Evolutionary conservation across 306 rosid genomes (phyloP).

Genomic region (Quercus suber): DNA sequence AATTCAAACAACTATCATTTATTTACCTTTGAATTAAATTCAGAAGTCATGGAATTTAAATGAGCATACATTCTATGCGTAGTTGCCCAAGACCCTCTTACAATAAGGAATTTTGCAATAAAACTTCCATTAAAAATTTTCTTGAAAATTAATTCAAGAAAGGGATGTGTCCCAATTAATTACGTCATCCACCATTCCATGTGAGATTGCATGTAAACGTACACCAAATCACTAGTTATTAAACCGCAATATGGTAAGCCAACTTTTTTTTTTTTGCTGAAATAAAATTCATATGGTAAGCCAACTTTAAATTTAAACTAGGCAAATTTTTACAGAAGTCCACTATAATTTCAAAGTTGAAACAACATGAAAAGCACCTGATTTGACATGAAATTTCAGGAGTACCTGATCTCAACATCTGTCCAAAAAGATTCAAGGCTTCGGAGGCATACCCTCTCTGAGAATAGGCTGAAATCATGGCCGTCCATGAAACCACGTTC

Average conservation of each 20-base stretch:
- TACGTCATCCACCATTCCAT: not conserved
- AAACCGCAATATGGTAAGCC: too few relatives aligned
- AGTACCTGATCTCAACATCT: slow-evolving; percentile 78
- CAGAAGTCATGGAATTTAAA: not conserved
- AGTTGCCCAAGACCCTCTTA: not conserved
- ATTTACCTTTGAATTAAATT: not conserved
- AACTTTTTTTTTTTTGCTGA: too few relatives aligned
- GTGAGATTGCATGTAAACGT: not conserved
- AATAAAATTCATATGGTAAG: not conserved
- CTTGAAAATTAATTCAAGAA: not conserved
- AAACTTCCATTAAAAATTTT: not conserved
- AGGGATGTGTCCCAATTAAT: not conserved
- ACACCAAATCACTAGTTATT: too few relatives aligned
- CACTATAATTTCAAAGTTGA: not conserved
- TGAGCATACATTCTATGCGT: not conserved
- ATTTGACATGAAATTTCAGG: not conserved
- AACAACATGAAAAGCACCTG: not conserved
- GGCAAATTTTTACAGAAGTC: not conserved
- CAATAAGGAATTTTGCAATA: not conserved
- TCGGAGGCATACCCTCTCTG: slow-evolving; percentile 57
- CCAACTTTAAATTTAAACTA: not conserved
- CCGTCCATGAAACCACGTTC: slow-evolving; percentile 90
- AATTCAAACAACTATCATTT: not conserved
- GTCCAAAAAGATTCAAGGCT: slow-evolving; percentile 61
- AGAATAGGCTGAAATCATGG: slow-evolving; percentile 82